phyloP scores from a whole-genome alignment of 768 basidiomycete species.

The Leucocoprinus birnbaumii region DNA sequence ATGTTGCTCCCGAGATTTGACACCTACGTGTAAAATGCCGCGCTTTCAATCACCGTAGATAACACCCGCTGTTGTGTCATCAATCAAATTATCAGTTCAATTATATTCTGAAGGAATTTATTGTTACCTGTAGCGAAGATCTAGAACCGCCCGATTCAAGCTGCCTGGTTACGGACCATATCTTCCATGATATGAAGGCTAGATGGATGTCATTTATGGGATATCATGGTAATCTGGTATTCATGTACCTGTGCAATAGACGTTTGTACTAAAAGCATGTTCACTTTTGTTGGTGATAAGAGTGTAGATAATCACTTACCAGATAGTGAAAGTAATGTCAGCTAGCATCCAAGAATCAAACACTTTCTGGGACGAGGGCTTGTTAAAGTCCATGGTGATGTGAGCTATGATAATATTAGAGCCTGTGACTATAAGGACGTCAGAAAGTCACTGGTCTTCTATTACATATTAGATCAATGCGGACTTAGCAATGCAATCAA shows the following conservation, averaged over 20 bases:
- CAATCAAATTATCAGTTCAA: background rate
- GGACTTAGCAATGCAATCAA: too few relatives aligned
- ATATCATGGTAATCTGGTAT: too few relatives aligned
- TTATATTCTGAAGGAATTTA: too few relatives aligned
- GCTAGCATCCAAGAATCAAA: conserved; percentile 4
- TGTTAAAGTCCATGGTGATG: background rate
- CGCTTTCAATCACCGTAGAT: conserved; percentile 15
- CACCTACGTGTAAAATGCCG: conserved; percentile 17
- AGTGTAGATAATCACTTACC: background rate
- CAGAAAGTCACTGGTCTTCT: too few relatives aligned
- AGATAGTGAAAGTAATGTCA: conserved; percentile 7
- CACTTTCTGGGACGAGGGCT: background rate
- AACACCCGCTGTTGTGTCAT: conserved; percentile 1
- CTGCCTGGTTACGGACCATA: conserved; percentile 1
- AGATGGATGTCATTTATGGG: background rate
- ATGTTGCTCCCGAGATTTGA: background rate
- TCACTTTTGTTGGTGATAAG: too few relatives aligned
- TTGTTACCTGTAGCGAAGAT: too few relatives aligned
- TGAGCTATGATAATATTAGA: background rate
- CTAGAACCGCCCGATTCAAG: background rate
- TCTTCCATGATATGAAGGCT: conserved; percentile 10
- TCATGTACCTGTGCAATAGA: too few relatives aligned
- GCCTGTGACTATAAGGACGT: conserved; percentile 1
- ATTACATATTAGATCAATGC: too few relatives aligned
- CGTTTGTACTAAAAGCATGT: too few relatives aligned